A percentile compares a stretch with the other conserved stretches of the same genome.
Evolutionary conservation across 257 asterid genomes (phyloP).

Genomic region (Echium plantagineum): DNA sequence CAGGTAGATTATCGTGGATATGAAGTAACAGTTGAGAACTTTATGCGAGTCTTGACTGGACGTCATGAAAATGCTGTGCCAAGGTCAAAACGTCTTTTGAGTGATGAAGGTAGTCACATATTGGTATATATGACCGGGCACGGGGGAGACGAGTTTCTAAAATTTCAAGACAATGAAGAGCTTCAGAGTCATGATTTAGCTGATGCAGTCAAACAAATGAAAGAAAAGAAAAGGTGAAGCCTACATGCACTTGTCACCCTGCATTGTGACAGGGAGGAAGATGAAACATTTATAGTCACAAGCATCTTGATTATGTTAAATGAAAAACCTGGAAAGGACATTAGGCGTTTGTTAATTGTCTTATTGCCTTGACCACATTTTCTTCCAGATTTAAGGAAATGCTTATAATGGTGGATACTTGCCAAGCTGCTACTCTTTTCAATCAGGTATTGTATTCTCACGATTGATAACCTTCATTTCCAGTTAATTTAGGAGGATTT

Average conservation of each 20-base stretch:
- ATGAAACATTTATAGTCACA: background rate
- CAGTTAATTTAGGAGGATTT: background rate
- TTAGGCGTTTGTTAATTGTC: background rate
- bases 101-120: conserved; percentile 98
- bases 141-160: conserved; percentile 97
- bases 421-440: conserved; percentile 99
- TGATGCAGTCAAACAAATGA: conserved; percentile 97
- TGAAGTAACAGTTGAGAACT: conserved; percentile 93
- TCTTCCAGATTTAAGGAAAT: conserved; percentile 86
- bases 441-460: conserved; percentile 51
- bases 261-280: background rate
- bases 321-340: background rate
- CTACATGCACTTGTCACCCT: background rate
- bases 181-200: conserved; percentile 98
- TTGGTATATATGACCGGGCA: conserved; percentile 97
- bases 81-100: conserved; percentile 89
- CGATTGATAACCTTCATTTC: background rate
- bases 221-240: conserved; percentile 78
- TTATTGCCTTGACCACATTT: conserved; percentile 8
- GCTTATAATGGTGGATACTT: conserved; percentile 95
- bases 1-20: conserved; percentile 98
- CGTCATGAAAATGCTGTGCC: conserved; percentile 94
- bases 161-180: conserved; percentile 96
- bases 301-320: background rate
- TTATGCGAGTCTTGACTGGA: conserved; percentile 74